These are phyloP conservation scores for Tardiomyces depauwii DNA, from an alignment of 1,139 yeast species.

Conservation along the genomic window DNA sequence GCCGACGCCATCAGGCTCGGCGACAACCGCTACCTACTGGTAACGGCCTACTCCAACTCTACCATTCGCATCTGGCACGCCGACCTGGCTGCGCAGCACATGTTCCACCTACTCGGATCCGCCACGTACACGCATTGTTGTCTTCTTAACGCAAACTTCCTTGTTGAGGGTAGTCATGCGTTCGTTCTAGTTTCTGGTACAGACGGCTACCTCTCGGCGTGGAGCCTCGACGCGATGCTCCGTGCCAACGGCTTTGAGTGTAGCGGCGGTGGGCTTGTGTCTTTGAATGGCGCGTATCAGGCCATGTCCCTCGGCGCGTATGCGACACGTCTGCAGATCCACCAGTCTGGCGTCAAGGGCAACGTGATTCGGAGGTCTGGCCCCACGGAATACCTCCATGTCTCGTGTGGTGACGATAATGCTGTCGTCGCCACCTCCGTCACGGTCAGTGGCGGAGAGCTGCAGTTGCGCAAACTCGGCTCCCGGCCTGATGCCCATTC, in stretches of 20 bases:
- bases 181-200: constrained; percentile 57
- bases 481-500: constrained; percentile 54
- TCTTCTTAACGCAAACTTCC: constrained; percentile 47
- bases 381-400: constrained; percentile 24
- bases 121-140: constrained; percentile 67
- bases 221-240: constrained; percentile 27
- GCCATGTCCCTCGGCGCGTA: constrained; percentile 5
- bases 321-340: constrained; percentile 42
- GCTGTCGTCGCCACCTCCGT: constrained; percentile 39
- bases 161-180: constrained; percentile 23
- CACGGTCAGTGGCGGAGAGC: constrained; percentile 21
- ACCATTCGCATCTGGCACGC: constrained; percentile 56
- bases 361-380: constrained; percentile 14
- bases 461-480: constrained; percentile 23
- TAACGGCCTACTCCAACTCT: constrained; percentile 80
- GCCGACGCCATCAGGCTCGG: constrained; percentile 20
- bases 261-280: not conserved
- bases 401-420: constrained; percentile 93
- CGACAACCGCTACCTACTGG: constrained; percentile 38
- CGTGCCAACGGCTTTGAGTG: not conserved
- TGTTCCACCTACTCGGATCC: constrained; percentile 34
- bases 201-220: constrained; percentile 65
- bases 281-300: not conserved
- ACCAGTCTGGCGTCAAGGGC: constrained; percentile 77
- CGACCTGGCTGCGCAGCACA: constrained; percentile 29